A percentile compares a stretch with the other conserved stretches of the same genome.
These are phyloP conservation scores for Citrus sp. DNA, from an alignment of 345 rosid species.

Conservation along the genomic window DNA sequence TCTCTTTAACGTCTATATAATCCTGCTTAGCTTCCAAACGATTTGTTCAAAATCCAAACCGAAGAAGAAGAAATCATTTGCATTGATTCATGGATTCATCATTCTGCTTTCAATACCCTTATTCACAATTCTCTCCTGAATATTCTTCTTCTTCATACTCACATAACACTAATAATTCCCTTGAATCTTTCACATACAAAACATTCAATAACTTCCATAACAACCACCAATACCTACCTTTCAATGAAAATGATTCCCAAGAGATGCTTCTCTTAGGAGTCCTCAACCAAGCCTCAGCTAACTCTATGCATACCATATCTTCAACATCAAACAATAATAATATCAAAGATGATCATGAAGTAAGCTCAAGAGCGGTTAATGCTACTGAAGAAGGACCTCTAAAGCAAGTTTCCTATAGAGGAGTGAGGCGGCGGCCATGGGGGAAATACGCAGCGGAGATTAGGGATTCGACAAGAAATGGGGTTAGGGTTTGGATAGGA, in stretches of 20 bases:
- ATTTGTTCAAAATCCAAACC: neutral
- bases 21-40: neutral
- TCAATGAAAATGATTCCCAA: conserved; percentile 53
- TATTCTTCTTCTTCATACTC: conserved; percentile 22
- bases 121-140: conserved; percentile 23
- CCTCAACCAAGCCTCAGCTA: conserved; percentile 30
- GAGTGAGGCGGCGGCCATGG: conserved; percentile 66
- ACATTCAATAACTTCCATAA: neutral
- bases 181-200: conserved; percentile 17
- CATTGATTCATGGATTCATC: conserved; percentile 34
- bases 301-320: conserved; percentile 5
- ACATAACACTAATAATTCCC: conserved; percentile 3
- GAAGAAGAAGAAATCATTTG: neutral
- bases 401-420: conserved; percentile 39
- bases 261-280: conserved; percentile 57
- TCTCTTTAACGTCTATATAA: conserved; percentile 23
- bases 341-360: conserved; percentile 27
- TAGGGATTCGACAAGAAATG: conserved; percentile 62
- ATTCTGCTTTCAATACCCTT: conserved; percentile 25
- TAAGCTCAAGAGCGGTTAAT: conserved; percentile 13
- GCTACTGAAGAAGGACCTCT: conserved; percentile 1
- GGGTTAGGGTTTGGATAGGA: conserved; percentile 63
- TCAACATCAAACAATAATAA: neutral
- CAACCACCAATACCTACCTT: conserved; percentile 39
- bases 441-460: conserved; percentile 72